phyloP scores from a whole-genome alignment of 176 grass and related monocot species.

The barley (Hordeum vulgare) region DNA sequence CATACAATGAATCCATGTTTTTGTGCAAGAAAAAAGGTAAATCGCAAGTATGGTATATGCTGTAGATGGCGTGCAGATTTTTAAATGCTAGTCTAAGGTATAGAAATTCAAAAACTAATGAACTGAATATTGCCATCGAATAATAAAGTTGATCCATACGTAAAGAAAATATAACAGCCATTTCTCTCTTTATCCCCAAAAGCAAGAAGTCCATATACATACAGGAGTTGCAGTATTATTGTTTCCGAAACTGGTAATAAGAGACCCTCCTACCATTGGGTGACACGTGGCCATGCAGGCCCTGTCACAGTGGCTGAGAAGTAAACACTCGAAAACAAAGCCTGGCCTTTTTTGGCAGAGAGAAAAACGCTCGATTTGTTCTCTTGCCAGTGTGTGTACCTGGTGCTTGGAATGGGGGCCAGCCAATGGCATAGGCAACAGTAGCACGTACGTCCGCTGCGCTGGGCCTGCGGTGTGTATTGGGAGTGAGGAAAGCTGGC shows the following conservation, averaged over 20 bases:
- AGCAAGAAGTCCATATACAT: too few species aligned
- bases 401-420: background rate
- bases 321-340: background rate
- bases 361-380: background rate
- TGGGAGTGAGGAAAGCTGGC: slow-evolving; percentile 25
- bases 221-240: too few species aligned
- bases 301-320: background rate
- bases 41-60: background rate
- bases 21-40: background rate
- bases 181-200: too few species aligned
- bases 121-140: too few species aligned
- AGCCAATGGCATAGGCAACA: slow-evolving; percentile 12
- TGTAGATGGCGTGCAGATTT: accelerated
- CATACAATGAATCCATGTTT: background rate
- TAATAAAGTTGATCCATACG: too few species aligned
- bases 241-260: too few species aligned
- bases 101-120: background rate
- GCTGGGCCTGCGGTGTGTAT: slow-evolving; percentile 12
- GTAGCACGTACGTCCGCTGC: background rate
- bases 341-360: background rate
- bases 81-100: background rate
- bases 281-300: slow-evolving; percentile 18
- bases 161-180: too few species aligned
- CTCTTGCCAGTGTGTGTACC: background rate
- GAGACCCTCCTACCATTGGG: background rate